These are phyloP conservation scores for Blastocystis sp. DNA, from an alignment of 352 stramenopile species.

Conservation along the genomic window DNA sequence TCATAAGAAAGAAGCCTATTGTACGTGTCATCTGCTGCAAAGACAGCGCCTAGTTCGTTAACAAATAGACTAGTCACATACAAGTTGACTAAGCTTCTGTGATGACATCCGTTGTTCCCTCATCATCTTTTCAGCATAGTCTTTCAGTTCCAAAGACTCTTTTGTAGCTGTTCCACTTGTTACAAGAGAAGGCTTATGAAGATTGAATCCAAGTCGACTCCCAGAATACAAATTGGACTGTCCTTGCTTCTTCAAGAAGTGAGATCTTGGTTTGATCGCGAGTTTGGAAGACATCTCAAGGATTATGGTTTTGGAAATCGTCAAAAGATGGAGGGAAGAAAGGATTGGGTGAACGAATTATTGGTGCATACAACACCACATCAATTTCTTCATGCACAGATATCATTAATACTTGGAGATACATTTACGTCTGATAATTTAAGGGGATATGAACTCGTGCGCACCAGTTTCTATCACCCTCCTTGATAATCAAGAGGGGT, in stretches of 20 bases:
- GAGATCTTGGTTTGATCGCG: background rate
- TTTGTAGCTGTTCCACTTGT: background rate
- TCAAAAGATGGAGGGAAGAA: background rate
- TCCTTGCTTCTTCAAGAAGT: slow-evolving; percentile 47
- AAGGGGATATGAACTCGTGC: background rate
- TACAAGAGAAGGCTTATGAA: background rate
- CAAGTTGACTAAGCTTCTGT: slow-evolving; percentile 56
- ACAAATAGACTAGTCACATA: background rate
- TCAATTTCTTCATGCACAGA: too few species aligned
- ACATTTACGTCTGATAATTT: too few species aligned
- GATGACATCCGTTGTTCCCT: slow-evolving; percentile 48
- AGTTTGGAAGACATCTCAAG: slow-evolving; percentile 27
- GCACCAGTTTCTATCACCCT: background rate
- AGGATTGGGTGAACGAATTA: background rate
- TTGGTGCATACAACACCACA: background rate
- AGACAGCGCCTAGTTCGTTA: slow-evolving; percentile 18
- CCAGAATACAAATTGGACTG: background rate
- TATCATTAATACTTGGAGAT: too few species aligned
- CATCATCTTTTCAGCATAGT: slow-evolving; percentile 65
- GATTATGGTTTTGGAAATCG: background rate
- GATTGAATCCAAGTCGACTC: background rate
- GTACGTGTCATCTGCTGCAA: slow-evolving; percentile 65
- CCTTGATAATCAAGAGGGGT: background rate
- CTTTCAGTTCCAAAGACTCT: slow-evolving; percentile 44
- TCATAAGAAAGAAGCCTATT: slow-evolving; percentile 53